phyloP scores from a whole-genome alignment of 1,284 basidiomycete genomes.

The Meira miltonrushii region DNA sequence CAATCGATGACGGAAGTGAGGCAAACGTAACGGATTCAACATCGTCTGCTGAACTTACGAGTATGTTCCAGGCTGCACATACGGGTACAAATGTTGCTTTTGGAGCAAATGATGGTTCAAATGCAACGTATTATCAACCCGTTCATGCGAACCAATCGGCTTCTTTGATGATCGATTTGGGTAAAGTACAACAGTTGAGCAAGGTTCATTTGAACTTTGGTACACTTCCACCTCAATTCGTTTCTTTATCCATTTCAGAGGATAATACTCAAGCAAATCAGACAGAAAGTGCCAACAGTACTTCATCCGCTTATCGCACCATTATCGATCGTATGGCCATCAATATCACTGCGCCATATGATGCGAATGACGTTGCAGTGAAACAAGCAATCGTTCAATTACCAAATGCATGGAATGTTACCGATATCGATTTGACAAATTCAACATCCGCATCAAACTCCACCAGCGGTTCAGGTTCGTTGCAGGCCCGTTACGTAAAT shows the following conservation, averaged over 20 bases:
- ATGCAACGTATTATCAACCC: constrained; percentile 19
- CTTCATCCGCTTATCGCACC: too few relatives aligned
- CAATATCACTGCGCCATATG: neutral
- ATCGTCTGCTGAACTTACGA: neutral
- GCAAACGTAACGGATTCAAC: neutral
- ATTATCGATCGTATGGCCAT: neutral
- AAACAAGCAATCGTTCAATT: neutral
- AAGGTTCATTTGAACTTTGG: constrained; percentile 7
- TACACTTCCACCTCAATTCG: constrained; percentile 1
- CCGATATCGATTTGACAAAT: neutral
- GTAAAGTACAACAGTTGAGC: neutral
- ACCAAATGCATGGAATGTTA: neutral
- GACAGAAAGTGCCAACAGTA: neutral
- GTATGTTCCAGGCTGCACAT: constrained; percentile 12
- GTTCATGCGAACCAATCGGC: neutral
- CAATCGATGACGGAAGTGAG: neutral
- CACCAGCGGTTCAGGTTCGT: too few relatives aligned
- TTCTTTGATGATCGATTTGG: neutral
- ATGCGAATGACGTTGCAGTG: neutral
- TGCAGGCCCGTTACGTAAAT: too few relatives aligned
- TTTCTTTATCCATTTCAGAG: neutral
- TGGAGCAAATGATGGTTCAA: constrained; percentile 40
- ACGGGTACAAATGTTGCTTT: constrained; percentile 32
- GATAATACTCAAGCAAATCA: neutral
- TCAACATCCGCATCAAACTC: too few relatives aligned